Percentiles rank a stretch among this genome's conserved stretches.
phyloP scores from a whole-genome alignment of 2,329 filamentous ascomycete species.

The Microdochium bolleyi region DNA sequence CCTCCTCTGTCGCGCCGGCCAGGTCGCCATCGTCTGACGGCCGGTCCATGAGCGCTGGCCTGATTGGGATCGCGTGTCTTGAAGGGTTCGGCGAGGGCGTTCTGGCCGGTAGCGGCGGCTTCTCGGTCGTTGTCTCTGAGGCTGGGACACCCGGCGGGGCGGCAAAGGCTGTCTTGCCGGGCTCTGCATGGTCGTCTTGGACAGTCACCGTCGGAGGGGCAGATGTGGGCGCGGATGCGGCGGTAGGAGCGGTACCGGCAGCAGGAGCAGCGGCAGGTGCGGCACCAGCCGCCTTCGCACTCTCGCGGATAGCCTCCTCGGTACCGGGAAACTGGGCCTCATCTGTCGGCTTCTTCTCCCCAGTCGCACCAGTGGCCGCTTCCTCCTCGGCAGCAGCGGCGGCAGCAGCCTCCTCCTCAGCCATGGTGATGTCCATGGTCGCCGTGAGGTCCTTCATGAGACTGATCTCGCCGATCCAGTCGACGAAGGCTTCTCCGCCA shows the following conservation, averaged over 20 bases:
- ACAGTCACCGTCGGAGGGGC: constrained; percentile 14
- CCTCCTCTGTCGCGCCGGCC: constrained; percentile 59
- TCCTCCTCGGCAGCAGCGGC: constrained; percentile 40
- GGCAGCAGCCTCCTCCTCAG: constrained; percentile 65
- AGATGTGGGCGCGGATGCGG: no score
- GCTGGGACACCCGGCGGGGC: constrained; percentile 9
- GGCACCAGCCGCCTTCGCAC: constrained; percentile 29
- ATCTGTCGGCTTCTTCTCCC: constrained; percentile 39
- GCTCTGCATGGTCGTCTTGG: constrained; percentile 16
- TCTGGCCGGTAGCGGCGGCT: constrained; percentile 25
- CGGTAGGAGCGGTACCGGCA: constrained; percentile 5
- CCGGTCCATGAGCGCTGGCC: constrained; percentile 81
- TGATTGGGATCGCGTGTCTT: constrained; percentile 56
- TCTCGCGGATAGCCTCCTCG: constrained; percentile 48
- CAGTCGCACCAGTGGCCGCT: constrained; percentile 34
- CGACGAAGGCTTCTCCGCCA: constrained; percentile 88
- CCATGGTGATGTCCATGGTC: constrained; percentile 96
- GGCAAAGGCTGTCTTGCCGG: constrained; percentile 17
- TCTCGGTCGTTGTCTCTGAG: constrained; percentile 19
- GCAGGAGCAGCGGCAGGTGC: constrained; percentile 6
- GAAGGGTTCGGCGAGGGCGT: constrained; percentile 25
- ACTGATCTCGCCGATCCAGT: constrained; percentile 97
- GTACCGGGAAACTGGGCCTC: constrained; percentile 49
- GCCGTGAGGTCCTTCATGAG: constrained; percentile 97
- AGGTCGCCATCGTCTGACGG: constrained; percentile 69